Percentiles rank a stretch among this genome's conserved stretches.
phyloP scores from a whole-genome alignment of 805 yeast genomes.

The Ogataea sp. region DNA sequence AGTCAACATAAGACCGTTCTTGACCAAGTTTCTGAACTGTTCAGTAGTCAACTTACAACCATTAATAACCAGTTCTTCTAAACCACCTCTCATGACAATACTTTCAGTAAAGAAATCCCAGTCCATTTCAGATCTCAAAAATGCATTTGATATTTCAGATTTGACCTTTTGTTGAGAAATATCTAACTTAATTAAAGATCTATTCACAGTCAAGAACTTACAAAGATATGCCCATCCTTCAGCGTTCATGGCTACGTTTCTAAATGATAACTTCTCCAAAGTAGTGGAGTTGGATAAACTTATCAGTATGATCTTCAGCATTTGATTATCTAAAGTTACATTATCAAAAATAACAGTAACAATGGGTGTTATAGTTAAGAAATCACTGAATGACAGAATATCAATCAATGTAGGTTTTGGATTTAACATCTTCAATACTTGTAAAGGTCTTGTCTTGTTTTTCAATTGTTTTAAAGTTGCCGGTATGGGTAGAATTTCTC shows the following conservation, averaged over 20 bases:
- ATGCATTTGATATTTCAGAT: slow-evolving; percentile 30
- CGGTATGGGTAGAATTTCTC: slow-evolving; percentile 42
- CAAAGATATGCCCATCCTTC: slow-evolving; percentile 45
- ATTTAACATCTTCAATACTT: slow-evolving; percentile 46
- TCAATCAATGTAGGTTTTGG: slow-evolving; percentile 54
- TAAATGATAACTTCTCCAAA: slow-evolving; percentile 43
- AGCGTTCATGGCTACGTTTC: slow-evolving; percentile 48
- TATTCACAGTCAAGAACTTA: slow-evolving; percentile 36
- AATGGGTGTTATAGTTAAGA: slow-evolving; percentile 47
- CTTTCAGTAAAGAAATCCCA: slow-evolving; percentile 43
- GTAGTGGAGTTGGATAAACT: slow-evolving; percentile 34
- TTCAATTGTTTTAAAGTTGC: slow-evolving; percentile 47
- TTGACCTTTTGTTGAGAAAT: slow-evolving; percentile 49
- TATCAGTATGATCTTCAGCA: slow-evolving; percentile 41
- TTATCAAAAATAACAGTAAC: slow-evolving; percentile 50
- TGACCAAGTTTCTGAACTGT: slow-evolving; percentile 32
- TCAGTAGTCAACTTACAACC: slow-evolving; percentile 42
- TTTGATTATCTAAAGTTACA: slow-evolving; percentile 44
- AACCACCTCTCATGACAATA: slow-evolving; percentile 38
- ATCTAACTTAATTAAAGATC: slow-evolving; percentile 40
- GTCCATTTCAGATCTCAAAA: slow-evolving; percentile 39
- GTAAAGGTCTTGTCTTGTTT: slow-evolving; percentile 41
- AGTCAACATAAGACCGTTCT: slow-evolving; percentile 29
- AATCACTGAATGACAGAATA: slow-evolving; percentile 48
- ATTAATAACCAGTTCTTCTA: slow-evolving; percentile 50